phyloP scores from a whole-genome alignment of 768 basidiomycete genomes.

The Leccinum rimulosum region DNA sequence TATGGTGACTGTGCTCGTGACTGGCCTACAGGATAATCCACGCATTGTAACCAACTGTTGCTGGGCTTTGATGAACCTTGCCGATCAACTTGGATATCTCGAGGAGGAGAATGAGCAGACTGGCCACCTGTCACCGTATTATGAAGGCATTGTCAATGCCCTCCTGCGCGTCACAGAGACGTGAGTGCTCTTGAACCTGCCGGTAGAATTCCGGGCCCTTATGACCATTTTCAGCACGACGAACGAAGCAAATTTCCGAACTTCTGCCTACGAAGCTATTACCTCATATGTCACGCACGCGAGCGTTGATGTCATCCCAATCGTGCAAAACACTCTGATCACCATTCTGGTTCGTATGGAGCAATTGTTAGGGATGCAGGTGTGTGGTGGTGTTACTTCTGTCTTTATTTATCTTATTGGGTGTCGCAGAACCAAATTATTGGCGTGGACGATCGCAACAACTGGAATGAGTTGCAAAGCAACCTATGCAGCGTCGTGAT shows the following conservation, averaged over 20 bases:
- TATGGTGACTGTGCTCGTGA: constrained; percentile 79
- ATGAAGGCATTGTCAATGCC: constrained; percentile 81
- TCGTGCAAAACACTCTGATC: constrained; percentile 79
- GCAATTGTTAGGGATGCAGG: constrained; percentile 79
- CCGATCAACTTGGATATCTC: constrained; percentile 79
- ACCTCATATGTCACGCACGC: constrained; percentile 83
- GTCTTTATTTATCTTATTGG: not conserved
- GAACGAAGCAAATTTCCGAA: constrained; percentile 92
- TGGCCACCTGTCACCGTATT: constrained; percentile 83
- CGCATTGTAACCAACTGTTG: constrained; percentile 92
- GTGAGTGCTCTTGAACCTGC: constrained; percentile 39
- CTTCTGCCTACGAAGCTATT: constrained; percentile 95
- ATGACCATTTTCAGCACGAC: constrained; percentile 46
- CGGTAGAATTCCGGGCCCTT: constrained; percentile 8
- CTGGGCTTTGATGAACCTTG: constrained; percentile 95
- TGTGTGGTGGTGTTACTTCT: constrained; percentile 37
- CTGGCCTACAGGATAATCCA: constrained; percentile 74
- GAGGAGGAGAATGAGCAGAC: constrained; percentile 59
- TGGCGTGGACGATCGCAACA: constrained; percentile 93
- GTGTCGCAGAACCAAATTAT: constrained; percentile 78
- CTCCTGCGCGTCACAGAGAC: constrained; percentile 86
- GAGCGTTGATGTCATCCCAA: constrained; percentile 70
- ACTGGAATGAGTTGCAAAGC: constrained; percentile 98
- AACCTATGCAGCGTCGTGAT: constrained; percentile 91
- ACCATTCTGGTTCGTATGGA: constrained; percentile 90